Evolutionary conservation across 805 yeast genomes (phyloP), one percentile per base, ranked within the genome.

Genomic region (Candida nemodendra): DNA sequence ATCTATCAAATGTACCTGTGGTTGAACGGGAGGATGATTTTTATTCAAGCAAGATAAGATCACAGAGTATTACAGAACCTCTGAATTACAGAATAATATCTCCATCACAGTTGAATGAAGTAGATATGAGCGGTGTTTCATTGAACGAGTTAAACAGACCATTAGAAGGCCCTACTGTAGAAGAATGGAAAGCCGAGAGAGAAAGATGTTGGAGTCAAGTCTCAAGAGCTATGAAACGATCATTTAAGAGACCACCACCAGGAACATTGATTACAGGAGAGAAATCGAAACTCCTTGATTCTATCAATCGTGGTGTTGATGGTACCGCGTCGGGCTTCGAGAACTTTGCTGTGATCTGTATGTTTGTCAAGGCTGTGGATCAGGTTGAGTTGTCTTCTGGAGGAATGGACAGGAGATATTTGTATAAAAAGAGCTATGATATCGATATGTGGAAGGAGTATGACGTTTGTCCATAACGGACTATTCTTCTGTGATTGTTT

Each of bases 251-350:
- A 47, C 95, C 95, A 0, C 62, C 71, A 1, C 95, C 95, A 2
- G 82, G 82, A n/a, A 64, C 78, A 2, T 62, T 65, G 16, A 54
- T 87, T 54, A 74, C 76, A 9, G 68, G 67, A 6, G 80, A 77
- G 28, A 76, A 76, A 39, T 67, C 69, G 25, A 76, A 76, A 48
- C 57, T 69, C 39, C 61, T 87, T 30, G 95, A 87, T 59, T 76
- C 84, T 36, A 81, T 87, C 32, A 69, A 75, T 32, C 71, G 95
- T 49, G 91, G 95, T 9, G 95, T 87, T 13, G 95, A 87, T 61
- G 95, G 95, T 6, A 79, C 76, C 21, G 77, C 76, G 18, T 79
- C 82, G 1, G 77, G 75, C 11, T 62, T 72, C 38, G 80, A 78
- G 53, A 79, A 84, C 57, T 86, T 83, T 56, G 78, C 79, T 1